These are phyloP conservation scores for Juglanconis sp. DNA, from an alignment of 2,329 filamentous ascomycete genomes.

Conservation along the genomic window DNA sequence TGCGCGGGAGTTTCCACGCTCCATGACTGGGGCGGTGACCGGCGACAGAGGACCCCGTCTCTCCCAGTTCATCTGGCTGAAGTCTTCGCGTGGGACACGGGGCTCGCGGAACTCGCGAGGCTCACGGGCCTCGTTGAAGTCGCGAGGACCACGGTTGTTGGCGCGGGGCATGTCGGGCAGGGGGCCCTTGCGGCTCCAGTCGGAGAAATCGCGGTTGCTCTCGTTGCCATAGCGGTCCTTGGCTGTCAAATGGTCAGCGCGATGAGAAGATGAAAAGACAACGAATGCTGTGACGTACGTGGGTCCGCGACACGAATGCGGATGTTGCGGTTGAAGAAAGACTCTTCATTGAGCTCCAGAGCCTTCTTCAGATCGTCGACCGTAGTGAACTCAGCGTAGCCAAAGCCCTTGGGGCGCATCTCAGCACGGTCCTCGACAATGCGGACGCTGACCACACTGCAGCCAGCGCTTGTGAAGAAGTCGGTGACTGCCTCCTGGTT, in stretches of 20 bases:
- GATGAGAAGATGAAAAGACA: not conserved
- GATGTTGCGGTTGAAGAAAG: slow-evolving; percentile 85
- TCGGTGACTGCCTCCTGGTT: slow-evolving; percentile 78
- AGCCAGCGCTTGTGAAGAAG: slow-evolving; percentile 69
- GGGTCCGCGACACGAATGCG: slow-evolving; percentile 95
- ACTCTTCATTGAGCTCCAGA: slow-evolving; percentile 74
- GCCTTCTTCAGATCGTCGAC: slow-evolving; percentile 90
- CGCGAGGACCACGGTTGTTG: slow-evolving; percentile 46
- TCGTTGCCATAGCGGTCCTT: slow-evolving; percentile 74
- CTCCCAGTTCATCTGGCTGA: slow-evolving; percentile 69
- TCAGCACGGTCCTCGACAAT: slow-evolving; percentile 96
- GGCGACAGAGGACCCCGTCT: slow-evolving; percentile 88
- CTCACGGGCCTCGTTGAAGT: slow-evolving; percentile 63
- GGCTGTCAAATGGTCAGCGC: slow-evolving; percentile 55
- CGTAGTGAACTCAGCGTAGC: slow-evolving; percentile 90
- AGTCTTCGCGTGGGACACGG: slow-evolving; percentile 17
- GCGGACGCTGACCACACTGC: slow-evolving; percentile 84
- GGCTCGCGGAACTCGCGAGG: slow-evolving; percentile 50
- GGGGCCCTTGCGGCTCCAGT: slow-evolving; percentile 93
- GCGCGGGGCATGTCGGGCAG: slow-evolving; percentile 38
- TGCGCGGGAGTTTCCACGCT: slow-evolving; percentile 48
- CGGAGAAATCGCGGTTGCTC: slow-evolving; percentile 71
- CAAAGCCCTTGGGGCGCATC: slow-evolving; percentile 93
- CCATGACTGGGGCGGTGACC: slow-evolving; percentile 44
- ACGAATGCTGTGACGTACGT: slow-evolving; percentile 61